Evolutionary conservation across 352 stramenopile genomes (phyloP), one percentile per base, ranked within the genome.

Genomic region (Albugo laibachii): DNA sequence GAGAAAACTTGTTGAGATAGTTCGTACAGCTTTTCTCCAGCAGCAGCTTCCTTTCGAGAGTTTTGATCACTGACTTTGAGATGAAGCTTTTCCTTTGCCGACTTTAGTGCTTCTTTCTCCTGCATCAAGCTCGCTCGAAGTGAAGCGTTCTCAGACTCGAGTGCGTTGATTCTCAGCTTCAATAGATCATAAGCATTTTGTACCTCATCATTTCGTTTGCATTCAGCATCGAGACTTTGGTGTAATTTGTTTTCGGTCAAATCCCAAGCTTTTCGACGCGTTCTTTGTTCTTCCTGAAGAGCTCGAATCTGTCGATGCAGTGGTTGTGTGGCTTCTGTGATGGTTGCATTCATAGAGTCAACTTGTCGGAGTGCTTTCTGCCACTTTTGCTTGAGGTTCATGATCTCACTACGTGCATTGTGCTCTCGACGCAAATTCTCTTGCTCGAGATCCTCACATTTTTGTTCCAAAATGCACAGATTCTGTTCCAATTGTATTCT

Each of bases 321-420:
- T n/a, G 76, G 76, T 45, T 83, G 67, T 11, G 76, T 86, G 2
- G 76, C 73, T 31, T 85, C 76, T 0, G 61, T 75, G 12, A 85
- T 56, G 41, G 67, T 80, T 31, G 78, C 65, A 0, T 70, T 73
- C 19, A 89, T 56, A 46, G 63, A 54, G 20, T 89, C 76, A 35
- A 89, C 67, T 15, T 71, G 67, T 14, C 45, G 55, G n/a, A 84
- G 55, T 0, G 73, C 73, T 13, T 83, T 70, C 46, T 85, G 69
- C 70, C 73, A 89, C 54, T 85, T 83, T n/a, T 60, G 61, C 54
- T 85, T 89, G 39, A 83, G 46, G 27, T 72, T 61, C 11, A 57
- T 27, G 39, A 80, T 66, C 47, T 84, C 71, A 11, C 55, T 37
- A 5, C 73, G 64, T 11, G 67, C 53, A 52, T 63, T 71, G 16